Evolutionary conservation across 176 grass and related monocot genomes (phyloP).

Genomic region (Hyparrhenia diplandra): DNA sequence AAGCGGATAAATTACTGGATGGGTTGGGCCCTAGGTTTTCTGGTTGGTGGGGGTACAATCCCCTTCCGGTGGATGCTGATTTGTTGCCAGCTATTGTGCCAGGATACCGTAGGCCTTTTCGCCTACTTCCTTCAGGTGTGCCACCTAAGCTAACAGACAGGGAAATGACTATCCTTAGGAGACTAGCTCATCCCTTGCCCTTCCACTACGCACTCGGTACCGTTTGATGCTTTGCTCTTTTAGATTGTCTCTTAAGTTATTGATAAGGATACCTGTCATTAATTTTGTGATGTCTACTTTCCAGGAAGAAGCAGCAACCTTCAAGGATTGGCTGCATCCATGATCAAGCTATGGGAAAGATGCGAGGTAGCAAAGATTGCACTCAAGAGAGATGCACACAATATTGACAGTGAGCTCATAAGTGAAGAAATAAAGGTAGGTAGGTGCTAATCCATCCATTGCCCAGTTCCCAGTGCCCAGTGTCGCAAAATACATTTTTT

Average conservation of each 20-base stretch:
- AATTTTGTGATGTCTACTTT: slow-evolving; percentile 21
- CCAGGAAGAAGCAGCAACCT: slow-evolving; percentile 74
- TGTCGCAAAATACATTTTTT: slow-evolving; percentile 13
- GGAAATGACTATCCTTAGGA: slow-evolving; percentile 81
- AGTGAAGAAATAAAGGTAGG: slow-evolving; percentile 81
- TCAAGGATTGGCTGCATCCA: slow-evolving; percentile 88
- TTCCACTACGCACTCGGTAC: slow-evolving; percentile 89
- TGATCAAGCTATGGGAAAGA: slow-evolving; percentile 95
- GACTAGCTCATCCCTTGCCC: slow-evolving; percentile 58
- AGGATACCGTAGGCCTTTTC: slow-evolving; percentile 81
- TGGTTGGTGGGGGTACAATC: slow-evolving; percentile 85
- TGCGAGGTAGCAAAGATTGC: slow-evolving; percentile 90
- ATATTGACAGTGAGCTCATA: slow-evolving; percentile 54
- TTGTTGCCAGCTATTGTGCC: slow-evolving; percentile 65
- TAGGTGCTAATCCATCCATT: slow-evolving; percentile 22
- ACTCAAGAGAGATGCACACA: slow-evolving; percentile 68
- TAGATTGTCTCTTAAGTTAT: background rate
- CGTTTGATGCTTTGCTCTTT: slow-evolving; percentile 21
- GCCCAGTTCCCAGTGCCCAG: background rate
- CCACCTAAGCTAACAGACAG: slow-evolving; percentile 74
- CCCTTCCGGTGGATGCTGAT: slow-evolving; percentile 85
- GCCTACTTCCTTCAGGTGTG: slow-evolving; percentile 78
- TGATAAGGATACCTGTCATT: background rate
- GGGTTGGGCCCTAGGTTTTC: slow-evolving; percentile 74
- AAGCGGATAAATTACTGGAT: slow-evolving; percentile 67